Conservation (phyloP, 129 eudicot species). For the Apium graveolens region DNA sequence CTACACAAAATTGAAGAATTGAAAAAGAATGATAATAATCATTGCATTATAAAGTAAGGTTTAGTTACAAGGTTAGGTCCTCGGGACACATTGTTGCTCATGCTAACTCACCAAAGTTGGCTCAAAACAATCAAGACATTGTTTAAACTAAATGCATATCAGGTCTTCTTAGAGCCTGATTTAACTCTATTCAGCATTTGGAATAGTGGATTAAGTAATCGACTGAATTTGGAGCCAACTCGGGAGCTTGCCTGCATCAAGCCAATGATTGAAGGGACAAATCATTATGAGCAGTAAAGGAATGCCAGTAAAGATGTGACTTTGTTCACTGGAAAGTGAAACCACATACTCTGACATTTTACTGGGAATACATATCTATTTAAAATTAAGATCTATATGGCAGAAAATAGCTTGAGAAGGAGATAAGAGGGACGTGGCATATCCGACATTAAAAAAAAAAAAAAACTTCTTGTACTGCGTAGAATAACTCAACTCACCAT, state of each 20-base stretch:
- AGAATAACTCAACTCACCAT: conserved; percentile 34
- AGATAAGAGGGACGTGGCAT: background rate
- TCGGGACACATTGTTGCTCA: background rate
- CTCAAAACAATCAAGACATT: conserved; percentile 48
- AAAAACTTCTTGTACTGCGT: background rate
- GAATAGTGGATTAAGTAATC: conserved; percentile 36
- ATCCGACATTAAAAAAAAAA: background rate
- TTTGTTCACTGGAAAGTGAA: background rate
- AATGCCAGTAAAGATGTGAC: background rate
- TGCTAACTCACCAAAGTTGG: conserved; percentile 45
- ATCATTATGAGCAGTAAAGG: conserved; percentile 23
- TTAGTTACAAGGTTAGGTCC: conserved; percentile 16
- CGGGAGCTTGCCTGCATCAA: conserved; percentile 49
- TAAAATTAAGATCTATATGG: background rate
- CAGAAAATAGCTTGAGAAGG: background rate
- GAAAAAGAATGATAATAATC: conserved; percentile 10
- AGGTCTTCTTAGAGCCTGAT: conserved; percentile 24
- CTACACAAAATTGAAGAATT: conserved; percentile 10
- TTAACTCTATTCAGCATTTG: conserved; percentile 24
- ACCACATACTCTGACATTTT: background rate
- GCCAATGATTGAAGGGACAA: conserved; percentile 39
- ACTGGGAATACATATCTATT: background rate
- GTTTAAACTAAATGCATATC: conserved; percentile 27
- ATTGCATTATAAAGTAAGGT: conserved; percentile 1
- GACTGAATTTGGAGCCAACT: conserved; percentile 82